Conservation (phyloP, 805 yeast species). For the Teunomyces lycoperdinae region DNA sequence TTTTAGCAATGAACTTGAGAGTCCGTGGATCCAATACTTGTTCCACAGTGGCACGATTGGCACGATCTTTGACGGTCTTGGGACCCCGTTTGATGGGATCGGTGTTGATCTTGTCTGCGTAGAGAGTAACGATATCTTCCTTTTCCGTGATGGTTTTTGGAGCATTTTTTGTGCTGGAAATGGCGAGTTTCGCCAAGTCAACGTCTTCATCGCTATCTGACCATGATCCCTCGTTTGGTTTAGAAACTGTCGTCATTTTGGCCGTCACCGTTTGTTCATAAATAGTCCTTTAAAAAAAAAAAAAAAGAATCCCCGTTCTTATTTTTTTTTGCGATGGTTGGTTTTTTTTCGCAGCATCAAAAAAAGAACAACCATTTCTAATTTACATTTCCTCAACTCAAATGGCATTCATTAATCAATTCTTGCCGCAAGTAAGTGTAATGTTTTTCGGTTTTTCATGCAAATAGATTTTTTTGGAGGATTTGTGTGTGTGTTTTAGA, state of each 20-base stretch:
- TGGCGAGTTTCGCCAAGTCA: neutral
- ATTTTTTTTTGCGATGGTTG: too few species aligned
- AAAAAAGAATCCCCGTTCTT: too few species aligned
- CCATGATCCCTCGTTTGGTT: neutral
- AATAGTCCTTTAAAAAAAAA: too few species aligned
- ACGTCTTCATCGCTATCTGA: neutral
- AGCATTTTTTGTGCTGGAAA: neutral
- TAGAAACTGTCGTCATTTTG: neutral
- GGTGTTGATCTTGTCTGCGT: conserved; percentile 61
- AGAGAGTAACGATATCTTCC: conserved; percentile 54
- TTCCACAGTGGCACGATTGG: conserved; percentile 95
- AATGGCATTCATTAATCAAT: conserved; percentile 1
- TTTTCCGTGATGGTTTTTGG: conserved; percentile 33
- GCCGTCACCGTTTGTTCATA: too few species aligned
- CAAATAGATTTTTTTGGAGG: neutral
- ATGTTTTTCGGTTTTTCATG: too few species aligned
- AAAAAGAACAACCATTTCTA: neutral
- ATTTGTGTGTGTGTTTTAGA: neutral
- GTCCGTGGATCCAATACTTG: conserved; percentile 97
- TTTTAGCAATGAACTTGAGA: conserved; percentile 71
- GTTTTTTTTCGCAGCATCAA: neutral
- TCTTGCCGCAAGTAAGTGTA: conserved; percentile 12
- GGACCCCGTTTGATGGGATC: conserved; percentile 59
- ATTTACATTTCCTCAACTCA: too few species aligned
- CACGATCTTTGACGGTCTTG: conserved; percentile 69